Evolutionary conservation across 2,329 filamentous ascomycete genomes (phyloP), one percentile per base, ranked within the genome.

Genomic region (Penicillium sp.): DNA sequence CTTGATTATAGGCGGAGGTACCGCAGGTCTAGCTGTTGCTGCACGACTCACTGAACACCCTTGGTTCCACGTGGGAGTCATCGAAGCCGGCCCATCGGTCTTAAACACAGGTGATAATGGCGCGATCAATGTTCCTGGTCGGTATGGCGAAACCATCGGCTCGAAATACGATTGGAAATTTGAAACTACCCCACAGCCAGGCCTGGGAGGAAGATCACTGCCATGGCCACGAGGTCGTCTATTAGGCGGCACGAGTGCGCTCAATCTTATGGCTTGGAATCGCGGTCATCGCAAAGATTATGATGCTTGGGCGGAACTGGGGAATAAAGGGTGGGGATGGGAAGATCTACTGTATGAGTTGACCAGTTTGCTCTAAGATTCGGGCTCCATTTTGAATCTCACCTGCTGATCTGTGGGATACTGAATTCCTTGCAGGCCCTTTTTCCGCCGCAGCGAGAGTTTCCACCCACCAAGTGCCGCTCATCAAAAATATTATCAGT

Each of bases 1-100:
- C 54, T 54, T 83, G 37, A 66, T 84, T 57, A 68, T 83, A 38
- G 82, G 82, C 31, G 82, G 82, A 35, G 82, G 82, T 9, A 83
- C 80, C 1, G 79, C 80, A 2, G 82, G 82, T 2, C 70, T 84
- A 10, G 75, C 73, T 2, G 70, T 84, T 82, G 6, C 58, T 9
- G 50, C 49, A 6, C 60, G 62, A 13, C 57, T 62, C 5, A 77
- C 78, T 1, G 78, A 82, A 57, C 67, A 79, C 51, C 59, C 75
- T 42, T 53, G 70, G 35, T 57, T 79, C 57, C 68, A 69, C 4
- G 73, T 84, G n/a, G 75, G 74, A 8, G 76, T 81, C 0, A 68
- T 81, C 21, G 79, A 81, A 65, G 79, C 78, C 23, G 79, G 79
- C 31, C 65, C 66, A 23, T 67, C 67, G 15, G 62, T 62, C 10